Evolutionary conservation across 768 basidiomycete species (phyloP).

Genomic region (Lactifluus pinguis): DNA sequence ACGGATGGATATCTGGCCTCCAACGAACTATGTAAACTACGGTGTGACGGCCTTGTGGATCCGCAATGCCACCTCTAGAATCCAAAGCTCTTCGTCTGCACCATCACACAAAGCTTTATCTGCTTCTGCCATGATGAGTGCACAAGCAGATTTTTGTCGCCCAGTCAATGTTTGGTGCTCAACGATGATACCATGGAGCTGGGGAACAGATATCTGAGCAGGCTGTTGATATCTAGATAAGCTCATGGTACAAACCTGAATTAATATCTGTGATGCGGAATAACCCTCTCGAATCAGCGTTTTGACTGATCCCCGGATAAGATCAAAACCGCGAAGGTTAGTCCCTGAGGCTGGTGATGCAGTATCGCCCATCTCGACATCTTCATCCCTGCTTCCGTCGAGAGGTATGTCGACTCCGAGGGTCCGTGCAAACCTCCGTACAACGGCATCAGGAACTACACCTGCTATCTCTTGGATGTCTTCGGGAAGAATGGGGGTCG

Average conservation of each 20-base stretch:
- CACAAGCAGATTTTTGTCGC: constrained; percentile 71
- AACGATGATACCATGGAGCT: constrained; percentile 89
- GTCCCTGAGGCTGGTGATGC: constrained; percentile 20
- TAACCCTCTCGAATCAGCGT: constrained; percentile 81
- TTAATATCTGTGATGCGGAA: constrained; percentile 81
- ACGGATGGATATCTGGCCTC: neutral
- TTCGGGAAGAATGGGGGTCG: constrained; percentile 58
- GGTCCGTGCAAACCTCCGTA: constrained; percentile 57
- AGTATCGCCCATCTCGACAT: constrained; percentile 34
- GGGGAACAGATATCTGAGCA: constrained; percentile 10
- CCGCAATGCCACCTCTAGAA: constrained; percentile 77
- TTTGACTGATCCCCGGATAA: constrained; percentile 64
- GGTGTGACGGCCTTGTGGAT: constrained; percentile 52
- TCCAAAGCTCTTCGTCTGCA: constrained; percentile 94
- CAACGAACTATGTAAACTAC: neutral
- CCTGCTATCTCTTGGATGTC: constrained; percentile 98
- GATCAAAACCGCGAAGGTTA: constrained; percentile 40
- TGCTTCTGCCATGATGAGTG: constrained; percentile 83
- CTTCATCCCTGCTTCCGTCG: constrained; percentile 34
- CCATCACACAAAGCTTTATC: constrained; percentile 96
- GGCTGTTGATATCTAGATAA: constrained; percentile 22
- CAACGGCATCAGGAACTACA: constrained; percentile 71
- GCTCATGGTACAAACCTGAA: constrained; percentile 51
- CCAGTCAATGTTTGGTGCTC: constrained; percentile 74
- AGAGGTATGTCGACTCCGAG: constrained; percentile 58